These are phyloP conservation scores for Scheffersomyces stambukii DNA, from an alignment of 1,139 yeast genomes.

Conservation along the genomic window DNA sequence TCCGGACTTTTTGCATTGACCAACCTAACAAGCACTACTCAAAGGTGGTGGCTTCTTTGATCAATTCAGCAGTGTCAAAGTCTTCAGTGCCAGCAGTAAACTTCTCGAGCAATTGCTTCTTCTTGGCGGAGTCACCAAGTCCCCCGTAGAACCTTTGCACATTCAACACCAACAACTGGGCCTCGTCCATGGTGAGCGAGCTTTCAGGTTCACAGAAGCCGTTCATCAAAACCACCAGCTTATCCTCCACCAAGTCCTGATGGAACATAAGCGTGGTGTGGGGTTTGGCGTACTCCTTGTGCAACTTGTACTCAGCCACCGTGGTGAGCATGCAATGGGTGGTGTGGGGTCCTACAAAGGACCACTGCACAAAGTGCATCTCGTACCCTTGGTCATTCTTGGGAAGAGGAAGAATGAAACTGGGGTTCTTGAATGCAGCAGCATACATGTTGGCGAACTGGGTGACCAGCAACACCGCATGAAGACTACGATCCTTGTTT, in stretches of 20 bases:
- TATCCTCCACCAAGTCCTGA: constrained; percentile 62
- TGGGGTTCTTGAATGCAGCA: constrained; percentile 72
- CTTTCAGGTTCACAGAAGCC: constrained; percentile 77
- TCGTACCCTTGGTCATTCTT: constrained; percentile 59
- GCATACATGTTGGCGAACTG: constrained; percentile 59
- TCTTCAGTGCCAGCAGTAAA: constrained; percentile 66
- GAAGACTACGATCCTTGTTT: constrained; percentile 52
- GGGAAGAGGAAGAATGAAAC: constrained; percentile 70
- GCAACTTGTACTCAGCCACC: constrained; percentile 86
- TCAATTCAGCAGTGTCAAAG: constrained; percentile 64
- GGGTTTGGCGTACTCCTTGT: constrained; percentile 89
- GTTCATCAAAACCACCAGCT: constrained; percentile 77
- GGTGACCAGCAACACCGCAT: constrained; percentile 56
- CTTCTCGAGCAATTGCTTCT: constrained; percentile 54
- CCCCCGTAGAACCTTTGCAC: constrained; percentile 86
- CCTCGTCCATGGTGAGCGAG: constrained; percentile 61
- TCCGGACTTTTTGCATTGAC: constrained; percentile 1
- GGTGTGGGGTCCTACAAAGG: constrained; percentile 79
- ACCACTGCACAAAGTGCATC: constrained; percentile 93
- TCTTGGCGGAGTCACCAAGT: constrained; percentile 35
- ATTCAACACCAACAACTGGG: constrained; percentile 73
- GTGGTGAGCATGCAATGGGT: constrained; percentile 90
- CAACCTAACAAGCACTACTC: constrained; percentile 27
- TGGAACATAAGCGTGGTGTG: constrained; percentile 91
- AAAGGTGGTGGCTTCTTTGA: constrained; percentile 68